Evolutionary conservation across 2,329 filamentous ascomycete species (phyloP), one percentile per base, ranked within the genome.

Genomic region (Coniochaeta prunicola): DNA sequence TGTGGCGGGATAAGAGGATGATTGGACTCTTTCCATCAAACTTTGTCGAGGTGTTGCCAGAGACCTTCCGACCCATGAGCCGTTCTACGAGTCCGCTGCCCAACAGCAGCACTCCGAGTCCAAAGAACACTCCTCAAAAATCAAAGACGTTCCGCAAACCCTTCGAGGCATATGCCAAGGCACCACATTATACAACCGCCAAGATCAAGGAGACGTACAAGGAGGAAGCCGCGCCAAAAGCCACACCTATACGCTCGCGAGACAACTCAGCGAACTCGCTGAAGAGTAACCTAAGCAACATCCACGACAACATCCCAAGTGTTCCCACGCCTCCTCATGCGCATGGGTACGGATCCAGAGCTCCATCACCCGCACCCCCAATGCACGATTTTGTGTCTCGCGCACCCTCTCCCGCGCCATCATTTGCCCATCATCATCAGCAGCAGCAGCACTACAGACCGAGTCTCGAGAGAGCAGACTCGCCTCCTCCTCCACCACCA

Each of bases 1-100:
- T 99, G 70, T 90, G 88, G 70, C 86, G 94, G 66, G 94, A 99
- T 75, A 88, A 90, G 72, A 86, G 92, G 69, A 92, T 93, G 68
- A 88, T 97, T 67, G 94, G 94, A 58, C 80, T 94, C 21, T 99
- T 99, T 69, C 94, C 94, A 0, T 97, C 92, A 68, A 99, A 99
- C 76, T 99, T 99, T 70, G 94, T 99, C 70, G 85, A 96, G 71
- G 83, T 99, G 6, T 82, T 99, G 33, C 89, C 90, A 58, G 86
- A 94, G 60, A 84, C 86, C 71, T 97, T 96, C 71, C 87, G 90
- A 59, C 94, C 94, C 61, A 85, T 86, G 66, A 79, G 78, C 48
- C 77, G 86, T 69, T 80, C 82, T 31, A 78, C 77, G 57, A 87
- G 84, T 66, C 83, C 84, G 1, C 74, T 91, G 74, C 76, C 85